Base-by-base conservation (phyloP, 2,329 filamentous ascomycete genomes). In the Curvularia sp. region DNA sequence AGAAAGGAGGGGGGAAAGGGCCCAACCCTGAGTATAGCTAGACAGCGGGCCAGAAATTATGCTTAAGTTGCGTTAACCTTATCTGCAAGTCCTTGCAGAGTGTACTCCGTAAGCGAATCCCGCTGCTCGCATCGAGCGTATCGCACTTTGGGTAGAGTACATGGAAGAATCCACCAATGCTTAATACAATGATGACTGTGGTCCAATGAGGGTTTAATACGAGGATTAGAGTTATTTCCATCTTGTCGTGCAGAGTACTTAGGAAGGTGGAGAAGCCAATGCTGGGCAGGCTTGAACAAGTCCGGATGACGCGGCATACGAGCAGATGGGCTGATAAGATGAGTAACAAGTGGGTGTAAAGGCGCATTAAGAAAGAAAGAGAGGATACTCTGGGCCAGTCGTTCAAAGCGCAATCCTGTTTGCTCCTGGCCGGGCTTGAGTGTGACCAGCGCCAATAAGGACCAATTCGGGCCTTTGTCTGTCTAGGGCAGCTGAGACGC, bases 61-160 rank as follows among this genome's bases (percentile, higher is more conserved):
- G 72, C 72, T 75, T 75, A 75, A 74, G 65, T 69, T 69, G 67
- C 63, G 67, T 58, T 67, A 75, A 73, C 70, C 71, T 75, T 75
- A 75, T 74, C 71, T 73, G 62, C 61, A 63, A 64, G 33, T 58
- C 66, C 58, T 69, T 69, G 64, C 56, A 68, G 60, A 9, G 57
- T 58, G 66, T 67, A 68, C 18, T 18, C 18, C 18, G 18, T 18
- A 18, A 71, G 61, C 67, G 69, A 70, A 57, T 63, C 58, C 59
- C 62, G 66, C 57, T 66, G 69, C 68, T 65, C 53, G 56, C 54
- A 18, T 38, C 31, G 48, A 48, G 35, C 15, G 49, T 52, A 47
- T 62, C 28, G 42, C 33, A 46, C 9, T 38, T 44, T 26, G 24
- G 18, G 35, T 26, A 47, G 28, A 22, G 46, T 22, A 22, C 20